phyloP scores from a whole-genome alignment of 2,329 filamentous ascomycete genomes.

The Madurella mycetomatis region DNA sequence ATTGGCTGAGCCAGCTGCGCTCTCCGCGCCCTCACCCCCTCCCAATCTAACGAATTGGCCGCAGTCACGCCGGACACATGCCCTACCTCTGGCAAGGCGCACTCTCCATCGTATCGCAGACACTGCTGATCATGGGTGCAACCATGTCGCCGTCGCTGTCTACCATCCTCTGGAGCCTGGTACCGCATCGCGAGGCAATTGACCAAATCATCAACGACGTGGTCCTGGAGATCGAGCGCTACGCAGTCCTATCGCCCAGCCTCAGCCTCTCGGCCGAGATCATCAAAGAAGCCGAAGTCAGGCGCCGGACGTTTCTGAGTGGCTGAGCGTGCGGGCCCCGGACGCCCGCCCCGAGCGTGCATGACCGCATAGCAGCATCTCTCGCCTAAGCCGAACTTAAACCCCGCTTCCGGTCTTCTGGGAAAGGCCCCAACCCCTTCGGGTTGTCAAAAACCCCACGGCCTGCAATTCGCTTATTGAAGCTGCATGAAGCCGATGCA shows the following conservation, averaged over 20 bases:
- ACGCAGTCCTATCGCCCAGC: slow-evolving; percentile 71
- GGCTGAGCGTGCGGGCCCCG: slow-evolving; percentile 35
- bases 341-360: slow-evolving; percentile 8
- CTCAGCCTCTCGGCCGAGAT: slow-evolving; percentile 73
- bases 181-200: slow-evolving; percentile 56
- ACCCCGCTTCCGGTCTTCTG: slow-evolving; percentile 22
- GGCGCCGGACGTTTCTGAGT: slow-evolving; percentile 59
- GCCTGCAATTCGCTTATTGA: slow-evolving; percentile 19
- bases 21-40: slow-evolving; percentile 19
- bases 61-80: slow-evolving; percentile 73
- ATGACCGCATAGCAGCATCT: slow-evolving; percentile 12
- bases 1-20: slow-evolving; percentile 20
- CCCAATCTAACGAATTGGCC: slow-evolving; percentile 37
- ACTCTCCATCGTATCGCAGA: slow-evolving; percentile 77
- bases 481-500: slow-evolving; percentile 19
- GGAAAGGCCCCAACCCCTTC: slow-evolving; percentile 12
- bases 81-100: slow-evolving; percentile 84
- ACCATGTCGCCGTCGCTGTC: slow-evolving; percentile 73
- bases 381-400: slow-evolving; percentile 3
- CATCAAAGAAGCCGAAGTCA: slow-evolving; percentile 71
- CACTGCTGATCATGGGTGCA: slow-evolving; percentile 76
- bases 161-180: slow-evolving; percentile 55
- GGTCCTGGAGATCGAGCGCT: slow-evolving; percentile 68
- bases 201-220: slow-evolving; percentile 76
- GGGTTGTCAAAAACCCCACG: slow-evolving; percentile 14